Evolutionary conservation across 352 stramenopile species (phyloP).

Genomic region (Halophytophthora batemanensis): DNA sequence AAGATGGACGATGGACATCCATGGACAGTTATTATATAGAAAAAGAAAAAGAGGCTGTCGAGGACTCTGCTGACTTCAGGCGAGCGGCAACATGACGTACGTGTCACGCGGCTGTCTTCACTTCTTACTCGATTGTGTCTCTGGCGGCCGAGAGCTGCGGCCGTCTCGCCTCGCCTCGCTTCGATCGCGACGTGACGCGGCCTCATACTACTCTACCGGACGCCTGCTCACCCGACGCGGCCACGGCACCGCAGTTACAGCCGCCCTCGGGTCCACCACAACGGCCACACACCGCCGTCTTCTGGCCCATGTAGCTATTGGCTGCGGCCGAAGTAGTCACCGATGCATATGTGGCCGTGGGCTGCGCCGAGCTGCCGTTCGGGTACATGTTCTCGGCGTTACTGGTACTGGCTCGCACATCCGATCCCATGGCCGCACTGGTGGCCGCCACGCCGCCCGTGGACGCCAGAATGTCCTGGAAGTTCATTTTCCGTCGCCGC

Average conservation of each 20-base stretch:
- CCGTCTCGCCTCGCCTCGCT: conserved; percentile 8
- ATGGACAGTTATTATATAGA: conserved; percentile 31
- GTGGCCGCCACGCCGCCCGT: conserved; percentile 17
- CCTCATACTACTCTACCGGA: conserved; percentile 52
- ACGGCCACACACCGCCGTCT: conserved; percentile 13
- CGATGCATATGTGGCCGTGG: no score
- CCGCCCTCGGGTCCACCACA: conserved; percentile 9
- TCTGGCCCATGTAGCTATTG: conserved; percentile 15
- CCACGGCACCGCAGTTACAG: conserved; percentile 16
- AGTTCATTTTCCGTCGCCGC: conserved; percentile 83
- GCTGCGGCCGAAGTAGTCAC: conserved; percentile 16
- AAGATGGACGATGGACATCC: not conserved
- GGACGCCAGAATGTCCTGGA: conserved; percentile 83
- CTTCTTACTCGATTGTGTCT: no score
- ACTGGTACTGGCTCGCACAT: conserved; percentile 14
- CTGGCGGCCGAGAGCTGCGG: no score
- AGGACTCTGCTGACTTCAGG: no score
- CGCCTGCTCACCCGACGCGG: conserved; percentile 23
- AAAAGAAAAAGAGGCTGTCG: conserved; percentile 6
- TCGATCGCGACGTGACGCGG: conserved; percentile 23
- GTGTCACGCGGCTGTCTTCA: no score
- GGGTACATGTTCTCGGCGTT: conserved; percentile 60
- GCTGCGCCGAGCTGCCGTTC: conserved; percentile 19
- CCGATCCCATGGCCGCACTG: conserved; percentile 12
- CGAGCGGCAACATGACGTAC: no score